Percentiles rank a stretch among this genome's conserved stretches.
These are phyloP conservation scores for Ogataea nakhonphanomensis DNA, from an alignment of 805 yeast species.

Conservation along the genomic window DNA sequence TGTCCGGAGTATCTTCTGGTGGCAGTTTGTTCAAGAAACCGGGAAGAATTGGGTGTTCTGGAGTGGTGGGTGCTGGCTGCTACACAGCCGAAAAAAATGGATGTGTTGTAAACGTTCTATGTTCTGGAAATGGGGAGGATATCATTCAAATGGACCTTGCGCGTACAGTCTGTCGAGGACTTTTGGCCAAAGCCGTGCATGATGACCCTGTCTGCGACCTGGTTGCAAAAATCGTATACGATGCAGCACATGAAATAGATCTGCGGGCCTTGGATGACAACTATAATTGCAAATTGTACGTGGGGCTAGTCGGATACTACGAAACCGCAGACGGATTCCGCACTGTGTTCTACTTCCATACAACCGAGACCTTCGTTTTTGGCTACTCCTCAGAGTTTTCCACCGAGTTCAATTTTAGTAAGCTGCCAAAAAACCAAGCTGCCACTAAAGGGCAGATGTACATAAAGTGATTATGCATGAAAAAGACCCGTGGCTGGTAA, in stretches of 20 bases:
- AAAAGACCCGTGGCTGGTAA: conserved; percentile 1
- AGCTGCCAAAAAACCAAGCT: conserved; percentile 8
- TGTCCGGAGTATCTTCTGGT: conserved; percentile 46
- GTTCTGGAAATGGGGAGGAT: conserved; percentile 59
- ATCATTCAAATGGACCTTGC: conserved; percentile 44
- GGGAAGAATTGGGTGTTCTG: conserved; percentile 55
- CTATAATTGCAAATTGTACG: conserved; percentile 17
- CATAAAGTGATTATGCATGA: not conserved
- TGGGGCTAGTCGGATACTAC: conserved; percentile 27
- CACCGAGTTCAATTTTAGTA: conserved; percentile 10
- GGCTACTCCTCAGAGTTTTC: conserved; percentile 9
- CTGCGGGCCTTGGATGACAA: conserved; percentile 22
- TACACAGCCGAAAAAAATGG: conserved; percentile 20
- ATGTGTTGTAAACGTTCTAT: conserved; percentile 29
- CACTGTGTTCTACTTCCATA: conserved; percentile 24
- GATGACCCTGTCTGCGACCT: conserved; percentile 17
- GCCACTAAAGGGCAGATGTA: conserved; percentile 9
- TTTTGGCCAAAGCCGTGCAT: conserved; percentile 6
- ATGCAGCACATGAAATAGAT: conserved; percentile 9
- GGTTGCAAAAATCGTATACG: conserved; percentile 16
- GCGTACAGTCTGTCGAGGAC: conserved; percentile 24
- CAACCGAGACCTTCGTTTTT: conserved; percentile 27
- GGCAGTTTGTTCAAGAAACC: conserved; percentile 49
- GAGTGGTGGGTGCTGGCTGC: conserved; percentile 44
- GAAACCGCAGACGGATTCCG: conserved; percentile 7